Base-by-base conservation (phyloP, 225 moss, liverwort and hornwort genomes). In the Climacium dendroides region DNA sequence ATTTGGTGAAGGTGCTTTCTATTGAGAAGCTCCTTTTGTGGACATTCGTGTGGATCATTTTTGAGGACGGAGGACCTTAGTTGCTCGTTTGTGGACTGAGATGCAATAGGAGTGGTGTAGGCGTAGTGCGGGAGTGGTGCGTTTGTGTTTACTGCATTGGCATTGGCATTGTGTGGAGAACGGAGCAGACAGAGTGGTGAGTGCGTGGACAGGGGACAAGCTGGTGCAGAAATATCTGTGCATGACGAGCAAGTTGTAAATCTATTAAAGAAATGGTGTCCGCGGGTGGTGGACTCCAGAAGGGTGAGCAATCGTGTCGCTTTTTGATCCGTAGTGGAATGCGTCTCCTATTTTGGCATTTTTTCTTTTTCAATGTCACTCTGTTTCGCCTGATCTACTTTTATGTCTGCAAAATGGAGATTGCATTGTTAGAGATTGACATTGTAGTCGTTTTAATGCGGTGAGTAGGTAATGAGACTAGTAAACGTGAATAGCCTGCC, bases 241-340 rank as follows among this genome's bases (percentile, higher is more conserved):
- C 82, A 92, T 93, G 93, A 92, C 88, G 93, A 92, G 89, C 79
- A 83, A 85, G 85, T 52, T 64, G n/a, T 91, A 65, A 91, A 87
- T 75, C 89, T 88, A 78, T 64, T 18, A 26, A n/a, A 85, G 66
- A 81, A 74, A 94, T 94, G 94, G 84, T 91, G 90, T 92, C 89
- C 92, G 79, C 91, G 75, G 87, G 92, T 75, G 81, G 89, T 72
- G 91, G 92, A 86, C 92, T 90, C 80, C 75, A 91, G 85, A 83
- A 94, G 87, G 92, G 93, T 94, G 87, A 89, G 87, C 45, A 37
- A 72, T 61, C 83, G 55, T 85, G 39, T 17, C 67, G 15, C 53
- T 84, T 52, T 37, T 83, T 39, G 86, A 89, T 86, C 64, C 71
- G 34, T 79, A 71, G n/a, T 75, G 50, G 32, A 86, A 61, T 90